These are phyloP conservation scores for Yamadazyma oceani DNA, from an alignment of 1,139 yeast species.

Conservation along the genomic window DNA sequence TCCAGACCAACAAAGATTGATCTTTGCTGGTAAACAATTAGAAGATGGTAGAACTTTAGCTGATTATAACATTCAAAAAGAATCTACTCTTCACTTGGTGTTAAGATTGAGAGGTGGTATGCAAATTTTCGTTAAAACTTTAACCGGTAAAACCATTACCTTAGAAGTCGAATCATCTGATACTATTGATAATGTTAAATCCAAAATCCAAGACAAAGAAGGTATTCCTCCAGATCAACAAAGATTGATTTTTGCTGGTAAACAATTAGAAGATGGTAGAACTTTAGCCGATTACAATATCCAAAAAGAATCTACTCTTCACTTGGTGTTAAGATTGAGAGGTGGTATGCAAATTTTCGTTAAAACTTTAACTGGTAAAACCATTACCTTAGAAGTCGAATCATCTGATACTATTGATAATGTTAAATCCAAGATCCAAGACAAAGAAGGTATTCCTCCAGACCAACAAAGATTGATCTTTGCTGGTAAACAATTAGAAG, in stretches of 20 bases:
- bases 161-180: constrained; percentile 72
- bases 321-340: constrained; percentile 94
- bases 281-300: constrained; percentile 49
- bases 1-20: constrained; percentile 55
- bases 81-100: constrained; percentile 87
- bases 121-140: constrained; percentile 96
- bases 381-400: constrained; percentile 44
- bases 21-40: constrained; percentile 60
- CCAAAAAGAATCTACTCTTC: constrained; percentile 62
- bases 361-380: constrained; percentile 97
- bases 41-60: constrained; percentile 73
- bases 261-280: constrained; percentile 70
- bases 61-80: constrained; percentile 31
- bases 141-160: constrained; percentile 85
- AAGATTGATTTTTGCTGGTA: constrained; percentile 59
- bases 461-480: constrained; percentile 97
- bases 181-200: constrained; percentile 65
- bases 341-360: constrained; percentile 99
- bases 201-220: constrained; percentile 55
- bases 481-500: constrained; percentile 98
- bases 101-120: constrained; percentile 97
- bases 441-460: constrained; percentile 97
- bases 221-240: constrained; percentile 56
- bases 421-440: constrained; percentile 97
- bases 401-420: constrained; percentile 54